phyloP scores from a whole-genome alignment of 345 rosid species.

The Eucalyptus coolabah region DNA sequence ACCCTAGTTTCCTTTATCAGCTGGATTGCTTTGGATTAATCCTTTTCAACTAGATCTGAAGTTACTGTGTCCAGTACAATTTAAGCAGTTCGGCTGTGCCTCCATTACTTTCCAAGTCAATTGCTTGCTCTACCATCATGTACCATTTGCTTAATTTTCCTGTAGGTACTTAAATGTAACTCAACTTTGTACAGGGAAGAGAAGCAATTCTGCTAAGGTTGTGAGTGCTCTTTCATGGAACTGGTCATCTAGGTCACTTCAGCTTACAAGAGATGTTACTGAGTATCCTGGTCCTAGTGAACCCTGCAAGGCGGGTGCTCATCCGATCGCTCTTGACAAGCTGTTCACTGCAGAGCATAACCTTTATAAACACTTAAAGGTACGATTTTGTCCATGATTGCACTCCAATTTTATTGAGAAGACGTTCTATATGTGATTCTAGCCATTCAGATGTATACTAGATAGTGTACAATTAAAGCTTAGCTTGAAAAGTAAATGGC shows the following conservation, averaged over 20 bases:
- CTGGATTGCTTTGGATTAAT: neutral
- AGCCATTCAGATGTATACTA: neutral
- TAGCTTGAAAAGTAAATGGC: neutral
- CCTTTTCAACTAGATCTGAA: neutral
- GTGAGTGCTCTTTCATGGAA: constrained; percentile 87
- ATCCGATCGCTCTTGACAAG: constrained; percentile 64
- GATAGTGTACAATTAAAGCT: neutral
- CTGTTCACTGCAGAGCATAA: constrained; percentile 66
- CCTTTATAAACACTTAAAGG: constrained; percentile 78
- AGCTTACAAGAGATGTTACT: constrained; percentile 24
- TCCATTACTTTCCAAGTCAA: neutral
- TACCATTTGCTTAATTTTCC: neutral
- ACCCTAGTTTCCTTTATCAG: neutral
- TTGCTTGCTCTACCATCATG: neutral
- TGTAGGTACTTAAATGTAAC: neutral
- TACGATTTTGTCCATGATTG: constrained; percentile 6
- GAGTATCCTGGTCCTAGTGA: constrained; percentile 22
- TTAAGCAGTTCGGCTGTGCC: neutral
- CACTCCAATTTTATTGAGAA: neutral
- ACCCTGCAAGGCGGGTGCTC: constrained; percentile 88
- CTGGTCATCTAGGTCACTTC: constrained; percentile 84
- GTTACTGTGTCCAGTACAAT: neutral
- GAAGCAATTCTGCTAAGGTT: constrained; percentile 77
- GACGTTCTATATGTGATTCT: neutral
- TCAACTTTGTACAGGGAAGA: constrained; percentile 41